Base-by-base conservation (phyloP, 2,329 filamentous ascomycete genomes). In the Aureobasidium pullulans region DNA sequence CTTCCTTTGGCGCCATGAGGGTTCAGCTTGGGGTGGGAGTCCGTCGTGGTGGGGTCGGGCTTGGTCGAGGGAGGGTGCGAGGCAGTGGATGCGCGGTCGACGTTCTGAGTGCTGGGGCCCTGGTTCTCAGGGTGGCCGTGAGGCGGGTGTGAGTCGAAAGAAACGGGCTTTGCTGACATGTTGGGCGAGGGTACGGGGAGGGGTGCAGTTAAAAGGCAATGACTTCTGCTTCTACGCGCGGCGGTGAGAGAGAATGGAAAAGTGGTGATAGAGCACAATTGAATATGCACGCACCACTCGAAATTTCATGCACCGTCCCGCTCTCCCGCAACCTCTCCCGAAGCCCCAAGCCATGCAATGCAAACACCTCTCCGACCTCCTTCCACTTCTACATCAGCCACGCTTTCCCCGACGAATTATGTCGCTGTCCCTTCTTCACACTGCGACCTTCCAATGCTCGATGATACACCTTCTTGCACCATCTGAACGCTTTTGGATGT, bases 1-100 rank as follows among this genome's bases (percentile, higher is more conserved):
- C 75, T 66, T 79, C 76, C 69, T 73, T 78, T 67, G 76, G 75
- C 63, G 60, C 60, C 62, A 53, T 59, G 60, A 34, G 59, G 63
- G 62, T 62, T 60, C 60, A 63, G 48, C 57, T 63, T 60, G 43
- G 59, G 49, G 43, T 61, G 60, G 28, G 65, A 58, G 32, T 57
- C 48, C 16, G 62, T 49, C 46, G 60, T 61, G 56, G 70, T 71
- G 10, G 70, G 70, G 53, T 72, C 70, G 39, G 70, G 69, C 57
- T 69, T 68, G 44, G 56, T 60, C 29, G 62, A 47, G 15, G 69
- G 68, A 40, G 69, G 67, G 61, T 71, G 68, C 19, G 67, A 67
- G 23, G 69, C 64, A 16, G 69, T 71, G 32, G 66, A 66, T n/a
- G 66, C 58, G 61, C 67, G 68, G 61, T 69, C 67, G 56, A 31